A percentile compares a stretch with the other conserved stretches of the same genome.
phyloP scores from a whole-genome alignment of 441 rosid genomes.

The Dalechampia spathulata region DNA sequence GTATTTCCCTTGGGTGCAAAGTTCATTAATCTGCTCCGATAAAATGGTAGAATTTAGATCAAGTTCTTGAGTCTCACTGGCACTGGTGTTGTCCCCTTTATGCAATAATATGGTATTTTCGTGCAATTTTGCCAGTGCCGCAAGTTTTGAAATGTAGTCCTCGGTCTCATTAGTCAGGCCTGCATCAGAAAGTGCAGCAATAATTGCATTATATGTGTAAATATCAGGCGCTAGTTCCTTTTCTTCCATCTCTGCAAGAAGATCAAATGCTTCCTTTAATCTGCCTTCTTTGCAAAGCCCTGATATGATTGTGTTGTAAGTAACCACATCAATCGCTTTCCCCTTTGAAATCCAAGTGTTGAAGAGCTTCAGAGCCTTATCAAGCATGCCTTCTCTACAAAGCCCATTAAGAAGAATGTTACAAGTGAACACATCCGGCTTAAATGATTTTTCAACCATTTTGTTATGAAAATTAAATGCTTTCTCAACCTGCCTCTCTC shows the following conservation, averaged over 20 bases:
- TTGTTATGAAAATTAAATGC: constrained; percentile 75
- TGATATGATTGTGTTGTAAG: constrained; percentile 78
- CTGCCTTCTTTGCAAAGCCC: constrained; percentile 58
- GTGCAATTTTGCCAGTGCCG: constrained; percentile 30
- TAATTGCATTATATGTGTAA: constrained; percentile 55
- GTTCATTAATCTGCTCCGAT: constrained; percentile 56
- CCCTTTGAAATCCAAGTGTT: constrained; percentile 51
- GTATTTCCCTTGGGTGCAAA: constrained; percentile 55
- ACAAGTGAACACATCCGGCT: constrained; percentile 54
- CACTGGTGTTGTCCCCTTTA: constrained; percentile 11
- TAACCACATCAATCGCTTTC: constrained; percentile 48
- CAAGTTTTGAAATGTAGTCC: constrained; percentile 42
- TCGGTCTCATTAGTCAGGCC: constrained; percentile 56
- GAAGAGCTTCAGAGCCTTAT: constrained; percentile 77
- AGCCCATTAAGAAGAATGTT: constrained; percentile 80
- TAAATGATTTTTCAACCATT: constrained; percentile 58
- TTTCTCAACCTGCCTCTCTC: constrained; percentile 60
- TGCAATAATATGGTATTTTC: constrained; percentile 24
- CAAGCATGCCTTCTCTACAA: constrained; percentile 65
- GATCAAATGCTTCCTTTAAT: constrained; percentile 65
- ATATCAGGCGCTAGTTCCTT: constrained; percentile 54
- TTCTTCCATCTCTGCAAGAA: constrained; percentile 59
- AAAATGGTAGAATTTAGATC: constrained; percentile 31
- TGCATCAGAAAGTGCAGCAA: constrained; percentile 42
- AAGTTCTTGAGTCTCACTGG: constrained; percentile 28